Evolutionary conservation across 768 basidiomycete species (phyloP), one percentile per base, ranked within the genome.

Genomic region (Lentinus tigrinus): DNA sequence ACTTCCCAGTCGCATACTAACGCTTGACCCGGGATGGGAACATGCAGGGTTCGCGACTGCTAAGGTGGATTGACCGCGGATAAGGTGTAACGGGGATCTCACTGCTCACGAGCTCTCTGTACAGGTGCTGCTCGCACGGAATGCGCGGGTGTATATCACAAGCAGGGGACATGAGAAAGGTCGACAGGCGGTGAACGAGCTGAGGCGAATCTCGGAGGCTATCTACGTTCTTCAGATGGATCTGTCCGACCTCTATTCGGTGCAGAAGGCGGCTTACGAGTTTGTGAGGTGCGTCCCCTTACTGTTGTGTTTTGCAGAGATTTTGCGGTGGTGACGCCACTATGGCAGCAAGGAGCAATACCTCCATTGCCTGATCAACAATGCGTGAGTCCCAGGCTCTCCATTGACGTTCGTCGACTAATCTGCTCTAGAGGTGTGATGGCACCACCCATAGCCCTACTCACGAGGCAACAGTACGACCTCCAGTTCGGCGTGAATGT

Each of bases 331-430:
- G 13, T 23, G 11, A 24, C 8, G 31, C 14, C 10, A 16, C 4
- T 21, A 34, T 16, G 4, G 2, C 26, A 59, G 58, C n/a, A 75
- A 74, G 54, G 81, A 83, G 55, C 67, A 54, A 0, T 65, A 72
- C 43, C 68, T 84, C 4, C 72, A 83, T 44, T 69, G 77, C 5
- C 66, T 83, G 3, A 75, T 79, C 65, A 81, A 82, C 58, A 82
- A 80, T 37, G 81, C 75, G 78, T 80, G 52, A 51, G 78, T 65
- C 16, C 9, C 8, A n/a, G n/a, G n/a, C n/a, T n/a, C n/a, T n/a
- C n/a, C n/a, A n/a, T n/a, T n/a, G n/a, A n/a, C n/a, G n/a, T n/a
- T n/a, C n/a, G n/a, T n/a, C n/a, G n/a, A n/a, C n/a, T n/a, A n/a
- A n/a, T n/a, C n/a, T n/a, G n/a, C n/a, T n/a, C n/a, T 8, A 79